Conservation (phyloP, 1,284 basidiomycete species). For the Cystobasidium pallidum region DNA sequence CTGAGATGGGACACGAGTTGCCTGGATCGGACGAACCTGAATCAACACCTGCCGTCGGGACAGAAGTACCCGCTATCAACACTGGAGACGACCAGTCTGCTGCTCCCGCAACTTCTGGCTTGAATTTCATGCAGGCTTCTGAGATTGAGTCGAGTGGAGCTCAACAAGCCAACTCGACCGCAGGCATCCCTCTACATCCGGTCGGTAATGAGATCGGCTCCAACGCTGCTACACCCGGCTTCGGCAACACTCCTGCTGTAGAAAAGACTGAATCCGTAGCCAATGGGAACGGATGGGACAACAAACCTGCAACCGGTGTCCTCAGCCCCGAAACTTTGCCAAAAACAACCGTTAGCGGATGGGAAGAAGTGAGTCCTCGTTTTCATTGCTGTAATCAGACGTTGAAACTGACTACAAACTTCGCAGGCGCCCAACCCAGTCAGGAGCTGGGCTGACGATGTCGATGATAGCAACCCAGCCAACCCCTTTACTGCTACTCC, state of each 20-base stretch:
- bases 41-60: slow-evolving; percentile 37
- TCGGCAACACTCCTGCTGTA: slow-evolving; percentile 17
- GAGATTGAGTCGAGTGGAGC: slow-evolving; percentile 30
- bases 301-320: not conserved
- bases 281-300: slow-evolving; percentile 20
- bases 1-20: slow-evolving; percentile 52
- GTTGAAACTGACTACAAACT: too few relatives aligned
- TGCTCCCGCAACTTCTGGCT: slow-evolving; percentile 9
- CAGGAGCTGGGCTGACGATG: slow-evolving; percentile 41
- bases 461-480: slow-evolving; percentile 29
- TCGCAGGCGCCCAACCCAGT: slow-evolving; percentile 5
- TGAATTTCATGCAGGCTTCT: slow-evolving; percentile 46
- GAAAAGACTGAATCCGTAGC: slow-evolving; percentile 19
- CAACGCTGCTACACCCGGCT: slow-evolving; percentile 35
- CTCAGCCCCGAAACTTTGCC: slow-evolving; percentile 7
- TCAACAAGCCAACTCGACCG: not conserved
- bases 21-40: slow-evolving; percentile 52
- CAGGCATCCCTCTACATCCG: slow-evolving; percentile 22
- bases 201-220: slow-evolving; percentile 19
- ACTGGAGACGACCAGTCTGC: slow-evolving; percentile 31
- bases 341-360: not conserved
- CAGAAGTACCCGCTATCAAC: slow-evolving; percentile 27
- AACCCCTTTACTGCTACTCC: slow-evolving; percentile 42
- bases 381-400: not conserved
- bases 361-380: slow-evolving; percentile 2